Conservation (phyloP, 208 protist species). For the Acanthamoeba healyi region DNA sequence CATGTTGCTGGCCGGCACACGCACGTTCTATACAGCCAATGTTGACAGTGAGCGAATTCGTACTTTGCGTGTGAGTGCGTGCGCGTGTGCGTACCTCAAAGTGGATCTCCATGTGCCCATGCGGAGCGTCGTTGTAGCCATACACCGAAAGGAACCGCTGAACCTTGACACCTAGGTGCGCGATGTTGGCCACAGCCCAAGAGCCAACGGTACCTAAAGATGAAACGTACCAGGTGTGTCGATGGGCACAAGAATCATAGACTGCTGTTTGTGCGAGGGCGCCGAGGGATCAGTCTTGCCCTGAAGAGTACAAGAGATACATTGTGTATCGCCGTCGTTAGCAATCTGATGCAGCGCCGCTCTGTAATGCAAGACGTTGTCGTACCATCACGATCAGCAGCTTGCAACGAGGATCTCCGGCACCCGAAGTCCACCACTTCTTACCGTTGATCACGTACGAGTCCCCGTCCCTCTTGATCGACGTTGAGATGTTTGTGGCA, state of each 20-base stretch:
- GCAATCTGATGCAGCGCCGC: too few relatives aligned
- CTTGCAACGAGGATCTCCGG: slow-evolving; percentile 68
- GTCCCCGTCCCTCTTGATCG: slow-evolving; percentile 82
- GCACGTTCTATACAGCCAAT: slow-evolving; percentile 82
- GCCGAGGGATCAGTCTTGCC: slow-evolving; percentile 85
- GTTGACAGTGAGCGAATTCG: neutral
- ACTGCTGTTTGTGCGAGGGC: slow-evolving; percentile 87
- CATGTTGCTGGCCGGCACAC: slow-evolving; percentile 88
- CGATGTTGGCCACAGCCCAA: neutral
- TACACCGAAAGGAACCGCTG: slow-evolving; percentile 88
- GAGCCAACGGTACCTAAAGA: neutral
- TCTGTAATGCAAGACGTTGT: too few relatives aligned
- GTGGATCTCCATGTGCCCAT: slow-evolving; percentile 87
- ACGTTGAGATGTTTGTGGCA: slow-evolving; percentile 85
- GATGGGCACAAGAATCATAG: slow-evolving; percentile 93
- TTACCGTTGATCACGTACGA: slow-evolving; percentile 90
- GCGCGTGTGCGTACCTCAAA: slow-evolving; percentile 76
- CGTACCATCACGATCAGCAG: slow-evolving; percentile 71
- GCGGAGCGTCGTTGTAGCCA: slow-evolving; percentile 91
- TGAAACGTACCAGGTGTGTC: slow-evolving; percentile 75
- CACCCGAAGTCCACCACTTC: slow-evolving; percentile 91
- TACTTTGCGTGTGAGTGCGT: neutral
- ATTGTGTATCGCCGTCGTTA: too few relatives aligned
- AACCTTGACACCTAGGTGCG: slow-evolving; percentile 85
- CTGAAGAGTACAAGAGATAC: slow-evolving; percentile 68